These are phyloP conservation scores for Metschnikowia gruessii DNA, from an alignment of 805 yeast species.

Conservation along the genomic window DNA sequence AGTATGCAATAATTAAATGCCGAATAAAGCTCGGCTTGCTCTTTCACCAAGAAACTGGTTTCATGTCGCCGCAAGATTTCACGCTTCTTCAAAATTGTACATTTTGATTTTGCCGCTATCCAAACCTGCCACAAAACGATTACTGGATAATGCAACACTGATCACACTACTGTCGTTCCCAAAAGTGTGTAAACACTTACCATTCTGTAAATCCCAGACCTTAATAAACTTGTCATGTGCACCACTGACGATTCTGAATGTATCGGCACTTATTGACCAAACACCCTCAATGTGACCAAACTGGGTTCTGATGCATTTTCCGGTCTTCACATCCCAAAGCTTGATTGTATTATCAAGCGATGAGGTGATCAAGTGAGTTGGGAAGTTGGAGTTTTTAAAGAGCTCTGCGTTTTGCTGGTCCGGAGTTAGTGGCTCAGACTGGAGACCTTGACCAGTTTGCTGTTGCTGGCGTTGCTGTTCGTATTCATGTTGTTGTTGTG, in stretches of 20 bases:
- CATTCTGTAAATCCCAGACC: slow-evolving; percentile 95
- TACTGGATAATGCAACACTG: slow-evolving; percentile 85
- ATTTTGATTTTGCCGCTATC: slow-evolving; percentile 85
- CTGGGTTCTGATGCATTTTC: slow-evolving; percentile 87
- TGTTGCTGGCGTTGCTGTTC: slow-evolving; percentile 14
- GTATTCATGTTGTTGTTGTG: slow-evolving; percentile 16
- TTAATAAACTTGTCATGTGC: slow-evolving; percentile 88
- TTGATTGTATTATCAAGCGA: slow-evolving; percentile 92
- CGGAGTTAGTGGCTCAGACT: neutral
- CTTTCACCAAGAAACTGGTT: too few relatives aligned
- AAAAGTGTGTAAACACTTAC: slow-evolving; percentile 91
- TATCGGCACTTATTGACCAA: slow-evolving; percentile 95
- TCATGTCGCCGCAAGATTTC: too few relatives aligned
- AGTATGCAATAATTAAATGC: neutral
- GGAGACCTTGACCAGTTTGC: neutral
- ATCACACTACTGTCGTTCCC: slow-evolving; percentile 59
- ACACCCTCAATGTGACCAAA: slow-evolving; percentile 99
- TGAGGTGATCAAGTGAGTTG: slow-evolving; percentile 82
- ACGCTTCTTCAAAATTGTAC: slow-evolving; percentile 35
- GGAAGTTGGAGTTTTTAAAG: slow-evolving; percentile 41
- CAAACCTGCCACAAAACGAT: slow-evolving; percentile 85
- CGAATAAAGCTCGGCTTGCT: neutral
- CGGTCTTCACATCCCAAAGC: slow-evolving; percentile 84
- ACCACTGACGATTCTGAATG: slow-evolving; percentile 90
- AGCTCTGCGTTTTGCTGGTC: neutral